Evolutionary conservation across 2,329 filamentous ascomycete genomes (phyloP).

Genomic region (Trichoderma semiorbis): DNA sequence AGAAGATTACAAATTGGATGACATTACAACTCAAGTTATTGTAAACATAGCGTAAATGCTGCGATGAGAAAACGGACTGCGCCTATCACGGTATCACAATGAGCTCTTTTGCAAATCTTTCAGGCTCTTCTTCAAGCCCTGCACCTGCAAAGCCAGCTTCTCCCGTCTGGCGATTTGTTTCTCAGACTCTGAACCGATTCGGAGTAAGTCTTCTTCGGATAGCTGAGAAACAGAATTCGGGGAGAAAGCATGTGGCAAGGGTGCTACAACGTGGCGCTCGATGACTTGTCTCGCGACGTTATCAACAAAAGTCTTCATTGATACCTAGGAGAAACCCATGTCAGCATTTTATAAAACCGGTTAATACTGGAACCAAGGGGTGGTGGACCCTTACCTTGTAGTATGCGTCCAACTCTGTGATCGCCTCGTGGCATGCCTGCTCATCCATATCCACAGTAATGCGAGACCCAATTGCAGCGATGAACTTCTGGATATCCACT

Average conservation of each 20-base stretch:
- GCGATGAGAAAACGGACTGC: neutral
- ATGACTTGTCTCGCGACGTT: slow-evolving; percentile 4
- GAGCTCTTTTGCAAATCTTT: neutral
- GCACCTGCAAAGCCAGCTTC: neutral
- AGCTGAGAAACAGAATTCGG: neutral
- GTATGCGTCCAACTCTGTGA: neutral
- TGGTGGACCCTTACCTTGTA: neutral
- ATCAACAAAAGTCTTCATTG: slow-evolving; percentile 4
- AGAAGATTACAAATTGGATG: neutral
- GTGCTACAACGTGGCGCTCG: neutral
- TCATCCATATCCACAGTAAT: neutral
- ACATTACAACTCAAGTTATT: neutral
- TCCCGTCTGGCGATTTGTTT: neutral
- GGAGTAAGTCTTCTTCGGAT: slow-evolving; percentile 1
- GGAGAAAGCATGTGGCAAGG: neutral
- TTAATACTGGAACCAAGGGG: fast-evolving
- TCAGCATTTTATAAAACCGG: neutral
- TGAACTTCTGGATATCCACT: neutral
- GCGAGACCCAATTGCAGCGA: neutral
- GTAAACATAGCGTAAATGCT: neutral
- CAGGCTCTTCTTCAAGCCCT: neutral
- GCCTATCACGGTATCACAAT: neutral
- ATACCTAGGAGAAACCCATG: neutral
- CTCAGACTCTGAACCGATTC: neutral
- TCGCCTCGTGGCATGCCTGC: neutral